Evolutionary conservation across 345 rosid species (phyloP).

Genomic region (Pugionium cornutum): DNA sequence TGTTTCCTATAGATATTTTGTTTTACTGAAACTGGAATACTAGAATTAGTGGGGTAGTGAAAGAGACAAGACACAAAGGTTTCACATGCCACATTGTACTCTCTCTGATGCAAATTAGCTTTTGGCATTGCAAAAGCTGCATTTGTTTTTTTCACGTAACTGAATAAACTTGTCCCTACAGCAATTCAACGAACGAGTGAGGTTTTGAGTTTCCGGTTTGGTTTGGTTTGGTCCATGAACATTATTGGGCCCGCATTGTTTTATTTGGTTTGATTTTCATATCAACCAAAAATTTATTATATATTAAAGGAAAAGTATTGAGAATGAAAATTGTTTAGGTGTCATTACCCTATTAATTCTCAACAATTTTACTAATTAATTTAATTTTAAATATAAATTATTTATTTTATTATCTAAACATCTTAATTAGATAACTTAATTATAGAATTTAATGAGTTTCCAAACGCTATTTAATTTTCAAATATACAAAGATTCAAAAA

Average conservation of each 20-base stretch:
- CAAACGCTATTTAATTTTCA: too few relatives aligned
- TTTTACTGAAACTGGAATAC: conserved; percentile 26
- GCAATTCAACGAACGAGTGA: not conserved
- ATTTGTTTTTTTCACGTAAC: conserved; percentile 14
- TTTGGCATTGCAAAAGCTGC: conserved; percentile 32
- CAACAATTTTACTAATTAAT: too few relatives aligned
- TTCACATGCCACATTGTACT: conserved; percentile 41
- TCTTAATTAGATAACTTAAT: too few relatives aligned
- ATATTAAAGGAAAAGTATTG: too few relatives aligned
- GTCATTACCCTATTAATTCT: too few relatives aligned
- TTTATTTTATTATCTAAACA: too few relatives aligned
- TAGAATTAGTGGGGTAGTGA: conserved; percentile 39
- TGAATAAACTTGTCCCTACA: conserved; percentile 23
- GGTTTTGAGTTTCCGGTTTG: conserved; percentile 1
- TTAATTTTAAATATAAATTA: too few relatives aligned
- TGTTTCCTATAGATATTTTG: not conserved
- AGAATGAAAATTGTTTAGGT: too few relatives aligned
- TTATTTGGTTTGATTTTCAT: not conserved
- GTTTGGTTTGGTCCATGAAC: not conserved
- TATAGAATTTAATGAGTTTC: too few relatives aligned
- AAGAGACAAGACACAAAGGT: conserved; percentile 40
- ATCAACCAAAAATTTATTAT: too few relatives aligned
- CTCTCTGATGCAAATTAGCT: conserved; percentile 32
- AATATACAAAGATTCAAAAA: too few relatives aligned
- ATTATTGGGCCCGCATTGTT: conserved; percentile 1